Conservation (phyloP, 192 early-diverging fungal genomes). For the Coemansia sp. region DNA sequence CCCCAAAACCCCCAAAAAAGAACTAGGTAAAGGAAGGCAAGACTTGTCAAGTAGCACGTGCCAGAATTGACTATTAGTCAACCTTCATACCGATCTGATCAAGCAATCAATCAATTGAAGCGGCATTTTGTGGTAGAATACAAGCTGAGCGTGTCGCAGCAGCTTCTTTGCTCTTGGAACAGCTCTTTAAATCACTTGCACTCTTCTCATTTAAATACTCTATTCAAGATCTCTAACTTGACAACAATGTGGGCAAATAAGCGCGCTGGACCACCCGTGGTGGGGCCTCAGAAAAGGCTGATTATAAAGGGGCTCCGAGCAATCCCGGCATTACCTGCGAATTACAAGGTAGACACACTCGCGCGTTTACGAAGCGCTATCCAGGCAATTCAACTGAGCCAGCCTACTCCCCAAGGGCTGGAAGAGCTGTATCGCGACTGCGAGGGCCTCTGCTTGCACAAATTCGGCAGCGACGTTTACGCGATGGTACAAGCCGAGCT, state of each 20-base stretch:
- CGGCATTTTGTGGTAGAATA: background rate
- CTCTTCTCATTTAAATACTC: background rate
- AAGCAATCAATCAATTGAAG: background rate
- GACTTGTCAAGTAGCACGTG: background rate
- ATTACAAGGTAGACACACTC: slow-evolving; percentile 70
- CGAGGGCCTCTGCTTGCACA: slow-evolving; percentile 79
- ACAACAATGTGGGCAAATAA: slow-evolving; percentile 44
- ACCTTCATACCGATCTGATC: too few relatives aligned
- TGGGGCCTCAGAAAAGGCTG: slow-evolving; percentile 43
- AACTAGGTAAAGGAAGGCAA: background rate
- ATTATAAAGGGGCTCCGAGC: slow-evolving; percentile 40
- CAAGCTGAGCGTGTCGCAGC: background rate
- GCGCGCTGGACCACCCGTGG: slow-evolving; percentile 30
- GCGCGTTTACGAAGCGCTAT: slow-evolving; percentile 67
- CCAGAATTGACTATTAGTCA: too few relatives aligned
- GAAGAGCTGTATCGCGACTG: slow-evolving; percentile 87
- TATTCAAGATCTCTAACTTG: background rate
- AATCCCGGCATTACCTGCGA: slow-evolving; percentile 59
- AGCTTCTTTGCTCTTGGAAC: background rate
- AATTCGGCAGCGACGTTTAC: slow-evolving; percentile 67
- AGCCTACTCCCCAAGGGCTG: slow-evolving; percentile 66
- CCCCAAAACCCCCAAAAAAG: too few relatives aligned
- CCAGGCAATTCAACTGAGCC: slow-evolving; percentile 67
- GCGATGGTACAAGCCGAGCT: slow-evolving; percentile 60
- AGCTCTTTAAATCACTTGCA: background rate